Evolutionary conservation across 768 basidiomycete genomes (phyloP), one percentile per base, ranked within the genome.

Genomic region (Calocybe cyanea): DNA sequence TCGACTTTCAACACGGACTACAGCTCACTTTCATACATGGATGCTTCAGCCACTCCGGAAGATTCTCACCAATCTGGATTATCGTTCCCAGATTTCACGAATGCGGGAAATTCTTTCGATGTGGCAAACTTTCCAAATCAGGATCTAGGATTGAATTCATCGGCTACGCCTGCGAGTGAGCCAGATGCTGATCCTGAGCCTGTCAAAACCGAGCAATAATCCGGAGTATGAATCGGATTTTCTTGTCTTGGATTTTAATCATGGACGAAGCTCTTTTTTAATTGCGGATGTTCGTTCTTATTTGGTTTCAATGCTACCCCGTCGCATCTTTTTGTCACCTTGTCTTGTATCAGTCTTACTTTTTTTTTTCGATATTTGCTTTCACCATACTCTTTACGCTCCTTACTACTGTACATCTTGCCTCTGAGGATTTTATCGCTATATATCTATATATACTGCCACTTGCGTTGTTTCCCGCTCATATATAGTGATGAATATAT

Each of bases 11-110:
- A 74, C 61, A 59, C 83, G 18, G 85, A 87, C 59, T 90, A 87
- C 61, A 76, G 77, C 43, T 71, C 83, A 28, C 68, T 89, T 58
- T 77, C 81, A 33, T 90, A 87, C 63, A 85, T 90, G 81, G 87
- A 90, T 63, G 72, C 84, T 38, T 65, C 82, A 21, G 70, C 77
- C 32, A 56, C 76, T 41, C 79, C 81, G 42, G 85, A 88, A 51
- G 85, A 87, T 52, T 64, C 77, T 41, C 75, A 78, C 41, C 83
- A 85, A 57, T 72, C 81, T 30, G 80, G 80, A 19, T 71, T 88
- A 53, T 75, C 81, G 28, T 91, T 87, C 62, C 68, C 79, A 45
- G 87, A 91, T 63, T 91, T 77, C 54, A 57, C 81, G 30, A 75
- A 75, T 39, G 65, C 82, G 11, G 75, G 76, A 42, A 77, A 75